phyloP scores from a whole-genome alignment of 441 rosid species.

The Heliophila coronopifolia region DNA sequence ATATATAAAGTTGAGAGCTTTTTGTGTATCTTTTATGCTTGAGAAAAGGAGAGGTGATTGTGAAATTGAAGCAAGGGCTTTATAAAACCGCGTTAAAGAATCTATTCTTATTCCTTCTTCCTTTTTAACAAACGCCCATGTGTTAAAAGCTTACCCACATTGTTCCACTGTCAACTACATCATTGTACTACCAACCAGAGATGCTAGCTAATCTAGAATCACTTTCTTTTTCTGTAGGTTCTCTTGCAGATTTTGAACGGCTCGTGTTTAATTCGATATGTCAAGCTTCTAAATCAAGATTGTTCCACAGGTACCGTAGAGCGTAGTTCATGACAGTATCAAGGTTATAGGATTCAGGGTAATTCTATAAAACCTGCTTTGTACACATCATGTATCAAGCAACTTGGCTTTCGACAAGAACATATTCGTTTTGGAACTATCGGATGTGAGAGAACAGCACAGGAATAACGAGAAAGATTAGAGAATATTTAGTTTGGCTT shows the following conservation, averaged over 20 bases:
- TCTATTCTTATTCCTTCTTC: conserved; percentile 28
- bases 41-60: conserved; percentile 26
- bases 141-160: conserved; percentile 1
- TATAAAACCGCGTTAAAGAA: conserved; percentile 28
- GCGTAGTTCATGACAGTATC: too few relatives aligned
- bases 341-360: too few relatives aligned
- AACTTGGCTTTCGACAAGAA: conserved; percentile 20
- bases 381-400: conserved; percentile 12
- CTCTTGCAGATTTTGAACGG: too few relatives aligned
- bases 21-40: conserved; percentile 16
- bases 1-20: neutral
- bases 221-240: conserved; percentile 1
- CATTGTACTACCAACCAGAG: neutral
- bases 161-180: conserved; percentile 18
- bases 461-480: conserved; percentile 13
- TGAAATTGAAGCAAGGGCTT: conserved; percentile 14
- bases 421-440: conserved; percentile 22
- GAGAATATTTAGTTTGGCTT: conserved; percentile 25
- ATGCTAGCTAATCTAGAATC: neutral
- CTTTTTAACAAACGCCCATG: conserved; percentile 21
- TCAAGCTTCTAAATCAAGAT: neutral
- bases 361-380: too few relatives aligned
- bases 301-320: too few relatives aligned
- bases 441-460: conserved; percentile 26
- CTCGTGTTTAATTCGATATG: neutral